phyloP scores from a whole-genome alignment of 345 rosid genomes.

The Heritiera littoralis region DNA sequence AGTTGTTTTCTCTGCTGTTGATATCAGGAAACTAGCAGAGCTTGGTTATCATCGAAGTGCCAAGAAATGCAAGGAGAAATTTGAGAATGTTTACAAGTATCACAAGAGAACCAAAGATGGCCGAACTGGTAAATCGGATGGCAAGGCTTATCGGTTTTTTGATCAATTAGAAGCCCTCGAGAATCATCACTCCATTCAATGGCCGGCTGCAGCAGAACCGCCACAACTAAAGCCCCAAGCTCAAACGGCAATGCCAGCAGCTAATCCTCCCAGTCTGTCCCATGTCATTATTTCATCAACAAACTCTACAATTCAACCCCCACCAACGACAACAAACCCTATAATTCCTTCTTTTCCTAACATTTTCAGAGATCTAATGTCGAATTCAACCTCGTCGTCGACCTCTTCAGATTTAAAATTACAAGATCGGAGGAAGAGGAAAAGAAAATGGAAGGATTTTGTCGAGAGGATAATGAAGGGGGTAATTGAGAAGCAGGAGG shows the following conservation, averaged over 20 bases:
- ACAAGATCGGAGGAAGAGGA: constrained; percentile 39
- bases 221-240: constrained; percentile 9
- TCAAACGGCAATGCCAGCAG: constrained; percentile 22
- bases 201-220: constrained; percentile 14
- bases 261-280: constrained; percentile 32
- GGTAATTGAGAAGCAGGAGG: constrained; percentile 70
- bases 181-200: constrained; percentile 29
- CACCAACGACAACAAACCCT: background rate
- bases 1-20: background rate
- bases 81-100: constrained; percentile 90
- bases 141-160: constrained; percentile 74
- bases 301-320: constrained; percentile 19
- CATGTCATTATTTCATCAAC: constrained; percentile 42
- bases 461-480: constrained; percentile 67
- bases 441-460: constrained; percentile 64
- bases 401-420: constrained; percentile 65
- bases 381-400: constrained; percentile 63
- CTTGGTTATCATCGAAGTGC: constrained; percentile 12
- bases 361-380: constrained; percentile 41
- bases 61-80: constrained; percentile 94
- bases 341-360: constrained; percentile 34
- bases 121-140: constrained; percentile 62
- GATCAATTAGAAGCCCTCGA: constrained; percentile 82
- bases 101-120: constrained; percentile 92
- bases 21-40: constrained; percentile 16